Conservation (phyloP, 345 rosid genomes). For the Gossypium mustelinum region DNA sequence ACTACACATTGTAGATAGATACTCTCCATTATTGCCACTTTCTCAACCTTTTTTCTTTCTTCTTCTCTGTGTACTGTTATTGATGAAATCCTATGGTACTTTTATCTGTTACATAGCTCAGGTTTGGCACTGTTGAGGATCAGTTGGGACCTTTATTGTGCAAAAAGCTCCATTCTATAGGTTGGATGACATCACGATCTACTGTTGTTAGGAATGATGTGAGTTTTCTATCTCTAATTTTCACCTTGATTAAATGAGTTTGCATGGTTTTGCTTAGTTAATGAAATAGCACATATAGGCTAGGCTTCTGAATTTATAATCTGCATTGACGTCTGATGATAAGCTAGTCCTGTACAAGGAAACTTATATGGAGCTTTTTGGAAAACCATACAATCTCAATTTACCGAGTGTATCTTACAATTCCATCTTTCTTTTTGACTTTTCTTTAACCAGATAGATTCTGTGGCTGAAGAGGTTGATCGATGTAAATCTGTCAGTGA, state of each 20-base stretch:
- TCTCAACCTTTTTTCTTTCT: constrained; percentile 1
- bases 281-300: background rate
- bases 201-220: constrained; percentile 74
- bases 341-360: background rate
- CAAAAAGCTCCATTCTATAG: constrained; percentile 68
- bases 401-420: background rate
- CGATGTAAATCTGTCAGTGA: constrained; percentile 61
- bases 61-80: constrained; percentile 9
- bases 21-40: background rate
- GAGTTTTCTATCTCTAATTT: constrained; percentile 35
- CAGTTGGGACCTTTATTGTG: constrained; percentile 66
- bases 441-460: constrained; percentile 66
- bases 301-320: background rate
- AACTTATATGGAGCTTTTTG: background rate
- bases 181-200: constrained; percentile 71
- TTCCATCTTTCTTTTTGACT: constrained; percentile 23
- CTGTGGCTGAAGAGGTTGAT: constrained; percentile 96
- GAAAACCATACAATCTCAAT: constrained; percentile 11
- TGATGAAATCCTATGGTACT: constrained; percentile 31
- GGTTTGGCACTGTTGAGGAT: constrained; percentile 95
- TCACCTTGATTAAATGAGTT: background rate
- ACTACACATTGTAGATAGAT: background rate
- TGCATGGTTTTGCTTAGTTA: background rate
- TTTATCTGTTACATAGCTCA: constrained; percentile 92
- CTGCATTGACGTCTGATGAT: background rate